Evolutionary conservation across 495 filamentous ascomycete genomes (phyloP), one percentile per base, ranked within the genome.

Genomic region (Lepraria neglecta): DNA sequence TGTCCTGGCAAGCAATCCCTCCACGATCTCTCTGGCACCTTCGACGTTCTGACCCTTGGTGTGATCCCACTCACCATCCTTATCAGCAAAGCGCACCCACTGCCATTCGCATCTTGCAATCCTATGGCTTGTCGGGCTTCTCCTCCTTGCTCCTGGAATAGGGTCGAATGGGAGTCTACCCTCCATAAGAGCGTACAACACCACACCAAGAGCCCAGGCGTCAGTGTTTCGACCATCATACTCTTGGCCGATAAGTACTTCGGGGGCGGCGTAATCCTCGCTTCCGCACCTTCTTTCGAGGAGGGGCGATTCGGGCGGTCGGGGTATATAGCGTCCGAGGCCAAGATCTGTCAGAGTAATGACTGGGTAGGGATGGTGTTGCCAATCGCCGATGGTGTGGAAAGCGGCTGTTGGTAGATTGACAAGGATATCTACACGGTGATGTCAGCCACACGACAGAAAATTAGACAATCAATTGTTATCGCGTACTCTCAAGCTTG

Each of bases 241-340:
- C 6, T 90, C 82, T 69, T 95, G 91, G 21, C 91, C 91, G 79
- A 98, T 89, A 27, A 98, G 86, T 48, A 98, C 89, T 72, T 98
- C 94, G 0, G 94, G 94, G 0, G 94, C 91, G 4, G 94, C 95
- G 68, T 98, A 98, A 76, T 98, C 94, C 72, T 97, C 94, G 40
- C 88, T 92, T 19, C 94, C 94, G 70, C 94, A 98, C 15, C 92
- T 81, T 14, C 92, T 96, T 47, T 89, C 87, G 15, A 98, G 80
- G 31, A 92, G 76, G 9, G 84, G 82, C 24, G 80, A 82, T 42
- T 87, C 79, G 65, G 90, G 80, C 70, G 88, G 75, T 44, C 86
- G 80, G 14, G 87, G 84, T 19, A 97, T 87, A 28, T 86, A 83
- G 61, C 91, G 82, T 4, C 89, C 92, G n/a, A 98, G 83, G 11